Evolutionary conservation across 2,329 filamentous ascomycete genomes (phyloP).

Genomic region (Ceratocystis cubensis): DNA sequence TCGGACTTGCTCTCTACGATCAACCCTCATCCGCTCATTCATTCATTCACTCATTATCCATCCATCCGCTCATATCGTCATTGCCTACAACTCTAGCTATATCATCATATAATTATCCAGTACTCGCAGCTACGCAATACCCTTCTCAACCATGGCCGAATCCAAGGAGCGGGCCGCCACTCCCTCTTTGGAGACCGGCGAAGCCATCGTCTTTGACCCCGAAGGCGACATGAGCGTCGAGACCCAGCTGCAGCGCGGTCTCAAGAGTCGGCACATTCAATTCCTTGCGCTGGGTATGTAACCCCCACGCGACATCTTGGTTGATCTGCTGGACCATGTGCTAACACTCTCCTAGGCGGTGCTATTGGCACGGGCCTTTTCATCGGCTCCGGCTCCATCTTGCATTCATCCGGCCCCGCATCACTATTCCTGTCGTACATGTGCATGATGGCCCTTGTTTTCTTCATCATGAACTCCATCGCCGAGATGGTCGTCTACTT

Average conservation of each 20-base stretch:
- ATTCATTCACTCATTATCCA: too few relatives aligned
- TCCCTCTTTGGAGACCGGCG: background rate
- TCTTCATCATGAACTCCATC: constrained; percentile 42
- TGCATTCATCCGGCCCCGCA: constrained; percentile 47
- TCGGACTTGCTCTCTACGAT: background rate
- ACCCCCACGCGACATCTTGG: too few relatives aligned
- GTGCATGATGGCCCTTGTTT: constrained; percentile 42
- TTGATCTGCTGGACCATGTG: background rate
- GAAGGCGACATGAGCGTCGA: constrained; percentile 23
- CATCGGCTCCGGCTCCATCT: constrained; percentile 46
- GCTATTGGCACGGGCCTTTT: constrained; percentile 54
- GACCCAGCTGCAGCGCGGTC: constrained; percentile 41
- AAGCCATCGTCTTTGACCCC: constrained; percentile 12
- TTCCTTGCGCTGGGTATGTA: constrained; percentile 42
- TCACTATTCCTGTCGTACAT: constrained; percentile 59
- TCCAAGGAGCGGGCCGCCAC: background rate
- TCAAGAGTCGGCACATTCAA: constrained; percentile 49
- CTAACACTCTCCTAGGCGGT: constrained; percentile 27
- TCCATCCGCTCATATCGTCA: background rate
- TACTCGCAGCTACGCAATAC: background rate
- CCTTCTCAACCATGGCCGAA: background rate
- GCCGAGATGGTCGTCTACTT: constrained; percentile 45
- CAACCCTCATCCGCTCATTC: too few relatives aligned
- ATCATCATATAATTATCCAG: background rate
- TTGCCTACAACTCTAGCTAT: background rate